Percentiles rank a stretch among this genome's conserved stretches.
phyloP scores from a whole-genome alignment of 2,329 filamentous ascomycete genomes.

The Trichoderma arundinaceum region DNA sequence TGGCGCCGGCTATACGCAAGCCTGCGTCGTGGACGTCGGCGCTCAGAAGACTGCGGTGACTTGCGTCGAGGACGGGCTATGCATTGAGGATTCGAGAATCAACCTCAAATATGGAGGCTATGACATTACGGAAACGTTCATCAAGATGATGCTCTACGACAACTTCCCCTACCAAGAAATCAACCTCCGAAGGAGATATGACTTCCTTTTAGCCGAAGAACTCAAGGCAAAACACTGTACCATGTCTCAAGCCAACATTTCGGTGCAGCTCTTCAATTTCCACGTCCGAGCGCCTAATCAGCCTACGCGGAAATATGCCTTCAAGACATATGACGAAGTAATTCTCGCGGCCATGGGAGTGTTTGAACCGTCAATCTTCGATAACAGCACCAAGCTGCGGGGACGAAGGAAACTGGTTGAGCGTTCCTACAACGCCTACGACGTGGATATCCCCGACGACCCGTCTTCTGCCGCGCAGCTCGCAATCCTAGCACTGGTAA shows the following conservation, averaged over 20 bases:
- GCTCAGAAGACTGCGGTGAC: slow-evolving; percentile 97
- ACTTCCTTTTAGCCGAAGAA: slow-evolving; percentile 93
- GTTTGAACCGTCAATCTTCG: slow-evolving; percentile 87
- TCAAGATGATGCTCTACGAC: slow-evolving; percentile 98
- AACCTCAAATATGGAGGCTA: slow-evolving; percentile 93
- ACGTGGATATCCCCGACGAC: slow-evolving; percentile 84
- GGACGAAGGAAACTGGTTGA: slow-evolving; percentile 82
- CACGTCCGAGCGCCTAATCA: slow-evolving; percentile 87
- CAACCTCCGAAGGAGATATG: slow-evolving; percentile 86
- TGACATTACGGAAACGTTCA: slow-evolving; percentile 91
- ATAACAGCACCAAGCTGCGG: slow-evolving; percentile 77
- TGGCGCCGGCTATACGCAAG: slow-evolving; percentile 90
- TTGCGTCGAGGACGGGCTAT: slow-evolving; percentile 95
- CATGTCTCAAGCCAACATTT: slow-evolving; percentile 87
- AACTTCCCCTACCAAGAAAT: slow-evolving; percentile 96
- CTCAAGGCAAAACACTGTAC: slow-evolving; percentile 93
- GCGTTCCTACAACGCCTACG: slow-evolving; percentile 91
- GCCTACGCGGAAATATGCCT: slow-evolving; percentile 89
- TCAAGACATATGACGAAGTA: slow-evolving; percentile 97
- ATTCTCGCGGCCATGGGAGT: slow-evolving; percentile 95
- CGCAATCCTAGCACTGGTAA: slow-evolving; percentile 64
- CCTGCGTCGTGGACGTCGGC: slow-evolving; percentile 94
- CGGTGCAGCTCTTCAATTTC: slow-evolving; percentile 86
- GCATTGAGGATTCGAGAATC: slow-evolving; percentile 90
- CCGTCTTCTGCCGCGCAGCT: slow-evolving; percentile 85